Percentiles rank a stretch among this genome's conserved stretches.
Evolutionary conservation across 345 rosid genomes (phyloP).

Genomic region (Chamaenerion angustifolium): DNA sequence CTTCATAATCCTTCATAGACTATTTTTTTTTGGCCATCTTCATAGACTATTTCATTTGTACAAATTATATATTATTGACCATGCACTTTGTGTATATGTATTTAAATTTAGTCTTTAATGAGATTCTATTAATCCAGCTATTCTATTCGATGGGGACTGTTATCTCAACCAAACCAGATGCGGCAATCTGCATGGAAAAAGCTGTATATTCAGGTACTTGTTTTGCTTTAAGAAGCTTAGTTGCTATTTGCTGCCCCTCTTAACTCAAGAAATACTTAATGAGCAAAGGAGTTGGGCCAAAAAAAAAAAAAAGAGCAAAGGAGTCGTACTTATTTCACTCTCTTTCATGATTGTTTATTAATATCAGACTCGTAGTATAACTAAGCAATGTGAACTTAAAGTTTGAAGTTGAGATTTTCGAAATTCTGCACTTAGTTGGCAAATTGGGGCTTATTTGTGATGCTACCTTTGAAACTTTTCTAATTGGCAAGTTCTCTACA

Average conservation of each 20-base stretch:
- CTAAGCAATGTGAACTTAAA: no score
- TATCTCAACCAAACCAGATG: conserved; percentile 41
- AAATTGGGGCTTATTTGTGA: no score
- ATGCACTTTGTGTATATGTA: not conserved
- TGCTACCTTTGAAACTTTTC: not conserved
- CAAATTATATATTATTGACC: no score
- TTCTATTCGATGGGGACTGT: conserved; percentile 72
- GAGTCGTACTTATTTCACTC: not conserved
- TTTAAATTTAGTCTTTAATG: not conserved
- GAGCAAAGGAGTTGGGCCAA: no score
- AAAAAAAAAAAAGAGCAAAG: no score
- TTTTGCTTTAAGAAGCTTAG: not conserved
- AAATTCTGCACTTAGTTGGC: no score
- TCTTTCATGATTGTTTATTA: not conserved
- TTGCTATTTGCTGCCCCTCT: not conserved
- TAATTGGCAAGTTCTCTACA: conserved; percentile 12
- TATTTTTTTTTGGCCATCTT: no score
- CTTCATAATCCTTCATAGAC: no score
- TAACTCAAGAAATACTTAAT: not conserved
- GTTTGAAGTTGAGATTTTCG: no score
- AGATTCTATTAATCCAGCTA: conserved; percentile 28
- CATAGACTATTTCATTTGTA: no score
- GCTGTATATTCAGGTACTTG: conserved; percentile 65
- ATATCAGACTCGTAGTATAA: no score
- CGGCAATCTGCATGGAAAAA: conserved; percentile 84